Evolutionary conservation across 805 yeast species (phyloP).

Genomic region (Candida orba): DNA sequence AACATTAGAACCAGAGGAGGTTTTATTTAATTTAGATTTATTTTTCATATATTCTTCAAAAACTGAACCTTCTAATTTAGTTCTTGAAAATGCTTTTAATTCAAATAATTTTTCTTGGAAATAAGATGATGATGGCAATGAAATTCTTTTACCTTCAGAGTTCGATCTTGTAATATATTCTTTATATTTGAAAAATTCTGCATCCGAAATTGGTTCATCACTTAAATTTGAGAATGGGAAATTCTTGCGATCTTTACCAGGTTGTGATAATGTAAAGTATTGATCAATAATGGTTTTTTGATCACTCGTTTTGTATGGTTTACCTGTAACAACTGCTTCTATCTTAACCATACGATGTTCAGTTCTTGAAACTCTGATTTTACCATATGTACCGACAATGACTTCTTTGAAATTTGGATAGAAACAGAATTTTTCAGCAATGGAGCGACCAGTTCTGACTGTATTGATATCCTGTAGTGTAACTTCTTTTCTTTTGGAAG

Average conservation of each 20-base stretch:
- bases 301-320: constrained; percentile 44
- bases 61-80: constrained; percentile 62
- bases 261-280: constrained; percentile 74
- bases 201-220: constrained; percentile 62
- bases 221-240: constrained; percentile 77
- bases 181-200: constrained; percentile 69
- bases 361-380: constrained; percentile 66
- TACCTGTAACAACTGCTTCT: constrained; percentile 49
- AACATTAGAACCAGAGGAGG: constrained; percentile 59
- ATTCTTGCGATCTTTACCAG: constrained; percentile 59
- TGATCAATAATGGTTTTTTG: constrained; percentile 39
- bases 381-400: constrained; percentile 69
- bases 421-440: constrained; percentile 67
- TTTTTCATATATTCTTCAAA: constrained; percentile 72
- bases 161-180: constrained; percentile 53
- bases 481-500: constrained; percentile 36
- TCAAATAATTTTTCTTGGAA: constrained; percentile 59
- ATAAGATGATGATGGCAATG: constrained; percentile 55
- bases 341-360: constrained; percentile 81
- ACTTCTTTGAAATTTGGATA: constrained; percentile 73
- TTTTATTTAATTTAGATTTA: constrained; percentile 56
- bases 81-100: constrained; percentile 53
- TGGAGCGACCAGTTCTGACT: constrained; percentile 69
- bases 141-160: constrained; percentile 21
- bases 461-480: constrained; percentile 61